Percentiles rank a stretch among this genome's conserved stretches.
These are phyloP conservation scores for Linderniella brevidens DNA, from an alignment of 257 asterid species.

Conservation along the genomic window DNA sequence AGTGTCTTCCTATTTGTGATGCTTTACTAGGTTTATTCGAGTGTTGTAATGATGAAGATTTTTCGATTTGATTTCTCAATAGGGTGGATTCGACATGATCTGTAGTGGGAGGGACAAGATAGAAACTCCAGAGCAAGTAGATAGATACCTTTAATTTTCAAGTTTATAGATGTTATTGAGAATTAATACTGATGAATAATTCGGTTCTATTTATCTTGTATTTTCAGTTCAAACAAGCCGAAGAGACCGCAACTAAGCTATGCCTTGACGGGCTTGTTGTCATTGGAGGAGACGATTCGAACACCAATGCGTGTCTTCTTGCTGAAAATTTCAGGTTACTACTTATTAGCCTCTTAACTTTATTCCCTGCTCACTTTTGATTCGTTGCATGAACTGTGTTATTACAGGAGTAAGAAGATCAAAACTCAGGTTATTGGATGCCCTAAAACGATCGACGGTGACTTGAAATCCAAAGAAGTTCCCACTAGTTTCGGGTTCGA, in stretches of 20 bases:
- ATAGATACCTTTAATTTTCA: not conserved
- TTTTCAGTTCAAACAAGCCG: conserved; percentile 86
- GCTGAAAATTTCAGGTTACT: conserved; percentile 48
- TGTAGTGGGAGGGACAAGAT: conserved; percentile 98
- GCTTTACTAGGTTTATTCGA: not conserved
- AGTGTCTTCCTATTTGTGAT: not conserved
- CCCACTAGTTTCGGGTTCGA: conserved; percentile 96
- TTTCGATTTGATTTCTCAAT: conserved; percentile 2
- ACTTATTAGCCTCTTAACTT: conserved; percentile 2
- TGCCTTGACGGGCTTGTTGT: conserved; percentile 95
- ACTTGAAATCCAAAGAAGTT: conserved; percentile 85
- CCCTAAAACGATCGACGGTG: conserved; percentile 98
- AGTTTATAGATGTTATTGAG: not conserved
- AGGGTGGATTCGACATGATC: conserved; percentile 99
- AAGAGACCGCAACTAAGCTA: conserved; percentile 79
- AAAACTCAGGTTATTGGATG: conserved; percentile 93
- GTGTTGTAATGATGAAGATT: not conserved
- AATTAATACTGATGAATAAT: not conserved
- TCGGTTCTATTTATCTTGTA: not conserved
- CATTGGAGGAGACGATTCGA: conserved; percentile 98
- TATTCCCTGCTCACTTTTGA: no score
- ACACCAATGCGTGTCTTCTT: conserved; percentile 96
- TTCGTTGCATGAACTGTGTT: not conserved
- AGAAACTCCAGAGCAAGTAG: conserved; percentile 96
- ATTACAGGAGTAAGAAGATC: conserved; percentile 61